A percentile compares a stretch with the other conserved stretches of the same genome.
Evolutionary conservation across 208 protist genomes (phyloP).

Genomic region (Phytomonas serpens): DNA sequence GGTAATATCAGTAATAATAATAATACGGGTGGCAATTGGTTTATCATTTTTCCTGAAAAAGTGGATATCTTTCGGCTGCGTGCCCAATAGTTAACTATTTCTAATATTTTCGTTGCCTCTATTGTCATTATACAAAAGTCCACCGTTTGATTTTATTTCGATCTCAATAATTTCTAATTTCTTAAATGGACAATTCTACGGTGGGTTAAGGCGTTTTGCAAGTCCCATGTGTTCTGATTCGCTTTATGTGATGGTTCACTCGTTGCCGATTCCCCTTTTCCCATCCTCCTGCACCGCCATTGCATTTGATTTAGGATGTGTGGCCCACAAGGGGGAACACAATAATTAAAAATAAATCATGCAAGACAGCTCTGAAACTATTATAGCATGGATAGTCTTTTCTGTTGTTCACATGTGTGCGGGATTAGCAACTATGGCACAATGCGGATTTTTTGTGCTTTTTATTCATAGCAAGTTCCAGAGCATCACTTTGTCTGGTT

Average conservation of each 20-base stretch:
- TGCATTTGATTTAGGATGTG: not conserved
- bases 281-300: not conserved
- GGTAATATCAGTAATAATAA: constrained; percentile 3
- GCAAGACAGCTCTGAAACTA: not conserved
- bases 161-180: not conserved
- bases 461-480: not conserved
- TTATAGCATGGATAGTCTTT: not conserved
- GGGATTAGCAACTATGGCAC: not conserved
- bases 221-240: not conserved
- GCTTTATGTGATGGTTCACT: not conserved
- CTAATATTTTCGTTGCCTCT: constrained; percentile 7
- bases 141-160: not conserved
- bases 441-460: not conserved
- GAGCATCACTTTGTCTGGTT: not conserved
- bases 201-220: not conserved
- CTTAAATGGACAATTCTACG: not conserved
- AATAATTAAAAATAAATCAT: not conserved
- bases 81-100: not conserved
- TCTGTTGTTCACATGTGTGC: not conserved
- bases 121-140: not conserved
- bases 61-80: not conserved
- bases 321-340: not conserved
- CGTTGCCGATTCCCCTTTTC: not conserved
- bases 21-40: constrained; percentile 9
- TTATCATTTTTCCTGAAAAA: not conserved